These are phyloP conservation scores for Fusarium euwallaceae DNA, from an alignment of 2,329 filamentous ascomycete species.

Conservation along the genomic window DNA sequence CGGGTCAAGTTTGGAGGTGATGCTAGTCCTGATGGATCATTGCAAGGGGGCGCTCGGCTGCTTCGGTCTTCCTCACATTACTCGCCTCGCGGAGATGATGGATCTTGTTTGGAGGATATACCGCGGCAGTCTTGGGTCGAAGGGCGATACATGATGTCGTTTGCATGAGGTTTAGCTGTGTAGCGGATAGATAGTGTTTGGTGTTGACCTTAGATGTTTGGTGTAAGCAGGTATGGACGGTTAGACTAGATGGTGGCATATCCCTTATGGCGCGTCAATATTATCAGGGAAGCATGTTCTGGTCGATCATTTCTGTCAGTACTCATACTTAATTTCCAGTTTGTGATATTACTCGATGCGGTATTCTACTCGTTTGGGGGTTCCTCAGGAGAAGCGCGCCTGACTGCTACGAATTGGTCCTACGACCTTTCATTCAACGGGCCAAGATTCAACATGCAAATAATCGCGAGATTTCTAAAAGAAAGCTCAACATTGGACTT, in stretches of 20 bases:
- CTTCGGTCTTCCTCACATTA: slow-evolving; percentile 52
- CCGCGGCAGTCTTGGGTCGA: slow-evolving; percentile 36
- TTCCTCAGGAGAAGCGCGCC: neutral
- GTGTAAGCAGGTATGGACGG: neutral
- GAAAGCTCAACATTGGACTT: neutral
- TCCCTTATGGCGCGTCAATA: slow-evolving; percentile 1
- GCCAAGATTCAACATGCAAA: neutral
- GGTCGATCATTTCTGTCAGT: neutral
- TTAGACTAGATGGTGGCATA: slow-evolving; percentile 2
- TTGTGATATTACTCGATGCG: neutral
- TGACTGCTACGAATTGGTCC: neutral
- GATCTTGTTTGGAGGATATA: slow-evolving; percentile 50
- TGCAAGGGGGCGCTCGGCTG: slow-evolving; percentile 49
- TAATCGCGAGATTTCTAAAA: neutral
- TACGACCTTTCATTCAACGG: neutral
- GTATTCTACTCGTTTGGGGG: neutral
- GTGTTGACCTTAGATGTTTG: neutral
- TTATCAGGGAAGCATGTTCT: neutral
- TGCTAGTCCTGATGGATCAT: slow-evolving; percentile 54
- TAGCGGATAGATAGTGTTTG: slow-evolving; percentile 1
- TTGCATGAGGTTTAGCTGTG: slow-evolving; percentile 5
- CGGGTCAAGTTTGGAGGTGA: slow-evolving; percentile 50
- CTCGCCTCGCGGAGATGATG: slow-evolving; percentile 58
- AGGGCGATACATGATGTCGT: slow-evolving; percentile 33
- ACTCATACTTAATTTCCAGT: neutral